Base-by-base conservation (phyloP, 2,329 filamentous ascomycete species). In the Clonostachys byssicola region DNA sequence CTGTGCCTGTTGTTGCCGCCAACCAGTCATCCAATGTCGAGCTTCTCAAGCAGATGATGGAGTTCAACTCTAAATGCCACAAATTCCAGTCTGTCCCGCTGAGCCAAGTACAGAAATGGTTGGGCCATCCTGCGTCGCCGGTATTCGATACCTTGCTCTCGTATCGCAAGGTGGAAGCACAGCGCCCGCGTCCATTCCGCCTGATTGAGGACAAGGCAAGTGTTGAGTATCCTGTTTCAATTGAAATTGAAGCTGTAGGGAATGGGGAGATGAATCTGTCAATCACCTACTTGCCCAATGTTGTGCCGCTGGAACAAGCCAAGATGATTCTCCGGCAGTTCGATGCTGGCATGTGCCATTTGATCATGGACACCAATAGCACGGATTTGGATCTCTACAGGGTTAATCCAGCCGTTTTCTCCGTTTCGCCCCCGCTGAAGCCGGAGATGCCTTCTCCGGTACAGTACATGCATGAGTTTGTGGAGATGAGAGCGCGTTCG, bases 61-160 rank as follows among this genome's bases (percentile, higher is more conserved):
- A 71, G 1, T 80, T 80, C 43, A 92, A 88, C 57, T 74, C 78
- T 1, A 66, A 72, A 5, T 67, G 91, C 1, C 78, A 86, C 43
- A 83, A 82, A 49, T 73, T 90, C 57, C 89, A 94, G 52, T 85
- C 86, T 55, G 81, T 81, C 0, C 81, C 89, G 1, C 70, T 96
- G 7, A 73, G 77, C 4, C 79, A 81, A 33, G 85, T 95, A 10
- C 89, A 95, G 56, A 81, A 78, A 44, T 86, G 85, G 76, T 74
- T 89, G 16, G 84, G 83, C 1, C 75, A 80, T 49, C 71, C 84
- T 1, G 80, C 85, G 20, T 75, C 80, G 7, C 70, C 77, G 1
- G 72, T 94, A 0, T 96, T 96, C 55, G 91, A 96, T 58, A 92
- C 90, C 0, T 73, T 96, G 2, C 81, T 96, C 49, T 86, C 89